Evolutionary conservation across 129 eudicot genomes (phyloP), one percentile per base, ranked within the genome.

Genomic region (Gnaphalium uliginosum): DNA sequence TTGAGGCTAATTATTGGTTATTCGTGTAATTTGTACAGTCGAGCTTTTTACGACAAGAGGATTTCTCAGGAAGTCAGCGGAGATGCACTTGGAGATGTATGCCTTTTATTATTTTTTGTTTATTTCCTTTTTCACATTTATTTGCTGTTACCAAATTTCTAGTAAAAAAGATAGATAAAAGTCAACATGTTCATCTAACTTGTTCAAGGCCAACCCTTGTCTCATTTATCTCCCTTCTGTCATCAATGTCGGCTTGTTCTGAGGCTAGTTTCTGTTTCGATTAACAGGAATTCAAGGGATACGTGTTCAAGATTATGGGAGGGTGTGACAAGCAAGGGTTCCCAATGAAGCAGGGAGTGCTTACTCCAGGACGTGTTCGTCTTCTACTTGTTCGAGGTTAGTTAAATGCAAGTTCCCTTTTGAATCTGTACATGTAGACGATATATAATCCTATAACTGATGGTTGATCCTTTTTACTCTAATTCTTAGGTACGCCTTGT

Each of bases 241-340:
- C n/a, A n/a, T n/a, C n/a, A n/a, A n/a, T n/a, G n/a, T n/a, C n/a
- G n/a, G n/a, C n/a, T n/a, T n/a, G n/a, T n/a, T n/a, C n/a, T n/a
- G n/a, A n/a, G n/a, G n/a, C 10, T 0, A 11, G 25, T 53, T 39
- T 2, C 19, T 71, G 13, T n/a, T 66, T 54, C 57, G 1, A 15
- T 8, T 5, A 30, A 57, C 85, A 87, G 96, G 90, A 89, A 56
- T 89, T 87, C 81, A 90, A 90, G 83, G 96, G 96, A 4, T 90
- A 90, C 7, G 96, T 90, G 2, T 90, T 90, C 83, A 90, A 90
- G 89, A 90, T 90, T 21, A 90, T 87, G 96, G 96, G 96, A 69
- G 96, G 96, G 0, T 90, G 96, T 76, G 96, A 90, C 87, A 90
- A 90, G 84, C 96, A 90, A 73, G 96, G 96, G 35, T 90, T 90